These are phyloP conservation scores for Pichia paraexigua DNA, from an alignment of 805 yeast genomes.

Conservation along the genomic window DNA sequence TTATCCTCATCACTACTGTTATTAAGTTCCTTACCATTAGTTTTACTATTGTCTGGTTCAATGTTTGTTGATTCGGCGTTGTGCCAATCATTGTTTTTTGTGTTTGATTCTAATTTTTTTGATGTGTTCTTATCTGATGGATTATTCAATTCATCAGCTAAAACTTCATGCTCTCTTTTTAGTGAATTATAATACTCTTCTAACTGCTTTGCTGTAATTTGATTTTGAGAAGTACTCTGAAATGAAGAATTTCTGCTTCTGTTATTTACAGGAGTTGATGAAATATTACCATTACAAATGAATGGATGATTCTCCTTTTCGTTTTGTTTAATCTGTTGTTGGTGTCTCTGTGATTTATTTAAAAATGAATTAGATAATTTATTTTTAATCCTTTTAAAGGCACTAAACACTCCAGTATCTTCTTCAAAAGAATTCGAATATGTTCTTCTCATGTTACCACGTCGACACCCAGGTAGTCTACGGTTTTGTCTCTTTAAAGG, in stretches of 20 bases:
- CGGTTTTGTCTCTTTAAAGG: background rate
- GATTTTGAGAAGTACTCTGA: constrained; percentile 1
- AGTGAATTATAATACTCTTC: constrained; percentile 22
- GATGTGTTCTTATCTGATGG: background rate
- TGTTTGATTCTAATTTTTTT: background rate
- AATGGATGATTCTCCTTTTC: background rate
- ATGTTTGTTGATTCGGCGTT: constrained; percentile 13
- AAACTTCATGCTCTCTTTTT: constrained; percentile 16
- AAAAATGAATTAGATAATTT: background rate
- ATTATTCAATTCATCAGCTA: constrained; percentile 14
- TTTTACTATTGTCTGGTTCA: background rate
- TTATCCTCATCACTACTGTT: background rate
- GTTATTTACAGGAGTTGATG: background rate
- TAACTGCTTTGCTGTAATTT: constrained; percentile 23
- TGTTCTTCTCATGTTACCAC: background rate
- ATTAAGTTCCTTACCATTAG: background rate
- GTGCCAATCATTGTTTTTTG: constrained; percentile 12
- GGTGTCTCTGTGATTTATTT: background rate
- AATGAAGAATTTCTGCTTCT: background rate
- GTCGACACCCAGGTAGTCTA: background rate
- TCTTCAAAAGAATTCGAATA: background rate
- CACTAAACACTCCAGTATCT: background rate
- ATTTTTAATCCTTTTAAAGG: background rate
- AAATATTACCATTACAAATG: background rate
- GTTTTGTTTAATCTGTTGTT: background rate